Conservation (phyloP, 768 basidiomycete species). For the Lentinula sp. region DNA sequence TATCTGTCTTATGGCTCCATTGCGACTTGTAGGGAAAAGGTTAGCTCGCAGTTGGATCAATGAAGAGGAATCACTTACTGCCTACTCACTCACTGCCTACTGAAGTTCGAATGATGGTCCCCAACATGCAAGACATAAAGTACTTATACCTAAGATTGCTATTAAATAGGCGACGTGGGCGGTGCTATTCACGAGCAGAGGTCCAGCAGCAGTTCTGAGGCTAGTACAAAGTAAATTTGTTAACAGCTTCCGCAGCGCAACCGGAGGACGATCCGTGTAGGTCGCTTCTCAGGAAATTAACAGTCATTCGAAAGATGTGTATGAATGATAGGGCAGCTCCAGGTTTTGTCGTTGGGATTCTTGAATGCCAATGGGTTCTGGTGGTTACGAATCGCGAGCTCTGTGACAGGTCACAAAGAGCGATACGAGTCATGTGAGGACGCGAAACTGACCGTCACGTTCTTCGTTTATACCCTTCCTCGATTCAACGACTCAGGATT, state of each 20-base stretch:
- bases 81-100: background rate
- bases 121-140: background rate
- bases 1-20: too few relatives aligned
- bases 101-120: background rate
- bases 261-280: background rate
- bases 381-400: too few relatives aligned
- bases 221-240: too few relatives aligned
- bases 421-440: background rate
- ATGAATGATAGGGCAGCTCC: too few relatives aligned
- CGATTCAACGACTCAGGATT: background rate
- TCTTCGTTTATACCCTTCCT: background rate
- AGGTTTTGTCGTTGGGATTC: too few relatives aligned
- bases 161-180: background rate
- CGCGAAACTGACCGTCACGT: background rate
- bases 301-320: too few relatives aligned
- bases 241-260: background rate
- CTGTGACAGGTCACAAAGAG: too few relatives aligned
- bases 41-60: background rate
- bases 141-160: background rate
- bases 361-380: too few relatives aligned
- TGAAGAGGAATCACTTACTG: background rate
- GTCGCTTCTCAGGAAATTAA: background rate
- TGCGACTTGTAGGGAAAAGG: background rate
- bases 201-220: background rate
- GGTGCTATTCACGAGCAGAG: background rate